Base-by-base conservation (phyloP, 2,329 filamentous ascomycete species). In the Arthrobotrys sphaeroides region DNA sequence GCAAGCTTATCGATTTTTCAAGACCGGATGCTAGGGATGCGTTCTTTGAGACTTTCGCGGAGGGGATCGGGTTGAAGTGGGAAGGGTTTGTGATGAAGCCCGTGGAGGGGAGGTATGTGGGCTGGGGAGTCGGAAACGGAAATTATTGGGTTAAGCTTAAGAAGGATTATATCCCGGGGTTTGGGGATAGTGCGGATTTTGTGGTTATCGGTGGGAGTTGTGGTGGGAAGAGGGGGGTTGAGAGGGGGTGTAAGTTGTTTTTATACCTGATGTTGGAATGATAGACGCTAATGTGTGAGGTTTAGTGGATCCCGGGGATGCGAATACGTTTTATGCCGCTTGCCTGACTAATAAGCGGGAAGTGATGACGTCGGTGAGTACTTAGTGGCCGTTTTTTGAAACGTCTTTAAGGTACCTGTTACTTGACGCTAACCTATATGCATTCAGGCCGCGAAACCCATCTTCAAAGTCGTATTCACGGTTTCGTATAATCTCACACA, bases 51-150 rank as follows among this genome's bases (percentile, higher is more conserved):
- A 85, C 86, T 1, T 94, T 97, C 81, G 88, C 90, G 0, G 85
- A 85, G 53, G 89, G 88, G 26, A 90, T 95, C 67, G 83, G 86
- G 12, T 83, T 86, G 31, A 85, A 88, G 28, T 89, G 88, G 80
- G 94, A 97, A 83, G 94, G 94, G 0, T 85, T 95, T 13, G 89
- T 97, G 0, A 81, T 97, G 57, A 97, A 96, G 82, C 88, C 90
- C 0, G 85, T 84, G 28, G 89, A 93, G 73, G 88, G 91, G 22
- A 89, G 93, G 0, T 97, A 96, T 80, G 91, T 96, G 77, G 84
- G 88, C 66, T 87, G 86, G 77, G 80, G 77, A 28, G 79, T 79
- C 5, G 75, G 62, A 10, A 77, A 69, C 18, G 67, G 67, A 38
- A 67, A 68, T 16, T 77, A 75, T 68, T 90, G 89, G 81, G 91